Percentiles rank a stretch among this genome's conserved stretches.
Conservation (phyloP, 495 filamentous ascomycete species). For the Neurospora sp. region DNA sequence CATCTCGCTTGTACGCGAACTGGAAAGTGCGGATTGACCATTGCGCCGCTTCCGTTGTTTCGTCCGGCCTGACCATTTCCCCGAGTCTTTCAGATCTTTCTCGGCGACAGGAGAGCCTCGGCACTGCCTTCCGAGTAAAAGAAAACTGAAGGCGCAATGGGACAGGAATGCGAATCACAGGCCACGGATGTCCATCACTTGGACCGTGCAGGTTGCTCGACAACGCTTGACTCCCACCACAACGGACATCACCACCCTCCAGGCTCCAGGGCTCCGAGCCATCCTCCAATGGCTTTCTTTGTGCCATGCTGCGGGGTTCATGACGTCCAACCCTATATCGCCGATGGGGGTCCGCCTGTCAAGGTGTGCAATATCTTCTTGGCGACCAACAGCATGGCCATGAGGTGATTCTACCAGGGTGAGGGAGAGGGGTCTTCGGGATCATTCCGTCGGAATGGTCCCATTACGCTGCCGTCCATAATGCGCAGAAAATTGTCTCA, state of each 20-base stretch:
- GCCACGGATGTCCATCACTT: background rate
- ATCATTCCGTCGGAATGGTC: background rate
- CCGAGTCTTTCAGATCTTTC: background rate
- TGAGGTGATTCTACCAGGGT: background rate
- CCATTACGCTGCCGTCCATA: background rate
- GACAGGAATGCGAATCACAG: background rate
- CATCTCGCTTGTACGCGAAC: background rate
- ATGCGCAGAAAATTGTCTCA: background rate
- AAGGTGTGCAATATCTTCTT: background rate
- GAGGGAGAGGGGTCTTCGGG: background rate
- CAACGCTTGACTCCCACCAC: background rate
- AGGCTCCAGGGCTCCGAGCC: background rate
- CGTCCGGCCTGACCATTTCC: background rate
- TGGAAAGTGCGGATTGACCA: background rate
- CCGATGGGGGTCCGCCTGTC: background rate
- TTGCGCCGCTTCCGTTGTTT: background rate
- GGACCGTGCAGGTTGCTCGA: background rate
- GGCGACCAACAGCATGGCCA: background rate
- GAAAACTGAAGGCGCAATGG: background rate
- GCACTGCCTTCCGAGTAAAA: background rate
- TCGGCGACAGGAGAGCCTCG: background rate
- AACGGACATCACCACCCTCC: background rate
- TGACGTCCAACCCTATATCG: background rate
- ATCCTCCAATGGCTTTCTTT: background rate
- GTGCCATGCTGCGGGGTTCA: background rate